Percentiles rank a stretch among this genome's conserved stretches.
Evolutionary conservation across 148 eudicot genomes (phyloP).

Genomic region (Heliamphora exappendiculata): DNA sequence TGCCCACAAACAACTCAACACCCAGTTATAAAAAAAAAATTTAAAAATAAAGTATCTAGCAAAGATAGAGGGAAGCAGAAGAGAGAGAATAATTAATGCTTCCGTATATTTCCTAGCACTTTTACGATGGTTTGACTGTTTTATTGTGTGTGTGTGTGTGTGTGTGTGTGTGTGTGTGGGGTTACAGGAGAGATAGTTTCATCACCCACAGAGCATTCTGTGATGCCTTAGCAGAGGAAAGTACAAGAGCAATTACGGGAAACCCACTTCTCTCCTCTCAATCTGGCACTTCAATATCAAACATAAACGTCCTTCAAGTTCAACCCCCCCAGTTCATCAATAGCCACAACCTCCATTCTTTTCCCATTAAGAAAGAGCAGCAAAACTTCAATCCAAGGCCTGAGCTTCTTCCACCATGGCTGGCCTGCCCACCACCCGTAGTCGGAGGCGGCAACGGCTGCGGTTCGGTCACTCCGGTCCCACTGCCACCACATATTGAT

Average conservation of each 20-base stretch:
- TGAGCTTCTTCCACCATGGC: conserved; percentile 54
- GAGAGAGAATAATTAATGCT: too few relatives aligned
- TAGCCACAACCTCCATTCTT: conserved; percentile 21
- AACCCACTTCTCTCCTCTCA: conserved; percentile 30
- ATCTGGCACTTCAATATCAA: conserved; percentile 15
- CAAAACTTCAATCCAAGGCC: conserved; percentile 28
- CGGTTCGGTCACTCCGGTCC: too few relatives aligned
- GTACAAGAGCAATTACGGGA: conserved; percentile 45
- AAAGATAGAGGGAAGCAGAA: not conserved
- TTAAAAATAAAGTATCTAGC: too few relatives aligned
- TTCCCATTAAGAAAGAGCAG: conserved; percentile 51
- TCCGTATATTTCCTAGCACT: too few relatives aligned
- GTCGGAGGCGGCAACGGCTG: not conserved
- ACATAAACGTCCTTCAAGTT: conserved; percentile 24
- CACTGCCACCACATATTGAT: not conserved
- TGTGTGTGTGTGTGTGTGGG: not conserved
- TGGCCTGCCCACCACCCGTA: conserved; percentile 17
- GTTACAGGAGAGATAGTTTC: conserved; percentile 86
- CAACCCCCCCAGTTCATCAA: conserved; percentile 20
- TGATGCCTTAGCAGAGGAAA: conserved; percentile 89
- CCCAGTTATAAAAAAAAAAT: too few relatives aligned
- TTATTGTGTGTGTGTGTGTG: not conserved
- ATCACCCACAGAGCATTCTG: conserved; percentile 98
- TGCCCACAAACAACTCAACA: too few relatives aligned
- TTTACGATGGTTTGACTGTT: not conserved